These are phyloP conservation scores for Triangularia verruculosa DNA, from an alignment of 2,329 filamentous ascomycete species.

Conservation along the genomic window DNA sequence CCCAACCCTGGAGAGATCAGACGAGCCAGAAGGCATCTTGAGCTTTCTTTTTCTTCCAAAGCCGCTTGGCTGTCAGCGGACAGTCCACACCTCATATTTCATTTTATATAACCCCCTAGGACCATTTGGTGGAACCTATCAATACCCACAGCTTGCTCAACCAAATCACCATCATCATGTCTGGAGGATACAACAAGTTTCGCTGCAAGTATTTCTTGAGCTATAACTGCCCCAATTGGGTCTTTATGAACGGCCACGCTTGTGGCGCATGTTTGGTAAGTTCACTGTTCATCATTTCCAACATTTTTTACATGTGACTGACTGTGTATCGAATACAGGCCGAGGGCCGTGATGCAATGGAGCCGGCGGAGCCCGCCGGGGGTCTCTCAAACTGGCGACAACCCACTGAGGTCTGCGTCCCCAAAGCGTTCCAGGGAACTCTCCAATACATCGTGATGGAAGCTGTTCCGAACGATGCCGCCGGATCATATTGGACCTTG, in stretches of 20 bases:
- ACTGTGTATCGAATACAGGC: constrained; percentile 13
- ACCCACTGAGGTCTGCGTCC: constrained; percentile 22
- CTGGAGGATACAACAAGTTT: constrained; percentile 48
- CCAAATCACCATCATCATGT: constrained; percentile 32
- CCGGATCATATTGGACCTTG: constrained; percentile 21
- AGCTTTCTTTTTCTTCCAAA: constrained; percentile 3
- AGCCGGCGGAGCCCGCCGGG: constrained; percentile 3
- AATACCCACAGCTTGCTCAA: background rate
- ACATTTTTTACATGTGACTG: background rate
- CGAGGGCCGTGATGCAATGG: constrained; percentile 24
- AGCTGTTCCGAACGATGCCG: constrained; percentile 14
- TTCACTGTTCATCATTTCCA: constrained; percentile 11
- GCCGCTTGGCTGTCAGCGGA: constrained; percentile 28
- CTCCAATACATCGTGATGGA: constrained; percentile 25
- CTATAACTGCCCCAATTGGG: constrained; percentile 48
- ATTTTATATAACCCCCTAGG: background rate
- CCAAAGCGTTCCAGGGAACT: constrained; percentile 22
- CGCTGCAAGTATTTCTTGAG: constrained; percentile 51
- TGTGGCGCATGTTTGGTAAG: constrained; percentile 47
- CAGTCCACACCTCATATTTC: constrained; percentile 13
- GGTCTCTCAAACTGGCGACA: background rate
- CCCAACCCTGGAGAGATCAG: background rate
- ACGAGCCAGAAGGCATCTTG: background rate
- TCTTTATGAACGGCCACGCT: constrained; percentile 46
- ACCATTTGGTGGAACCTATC: background rate